Base-by-base conservation (phyloP, 495 filamentous ascomycete genomes). In the Trichoderma asperelloides region DNA sequence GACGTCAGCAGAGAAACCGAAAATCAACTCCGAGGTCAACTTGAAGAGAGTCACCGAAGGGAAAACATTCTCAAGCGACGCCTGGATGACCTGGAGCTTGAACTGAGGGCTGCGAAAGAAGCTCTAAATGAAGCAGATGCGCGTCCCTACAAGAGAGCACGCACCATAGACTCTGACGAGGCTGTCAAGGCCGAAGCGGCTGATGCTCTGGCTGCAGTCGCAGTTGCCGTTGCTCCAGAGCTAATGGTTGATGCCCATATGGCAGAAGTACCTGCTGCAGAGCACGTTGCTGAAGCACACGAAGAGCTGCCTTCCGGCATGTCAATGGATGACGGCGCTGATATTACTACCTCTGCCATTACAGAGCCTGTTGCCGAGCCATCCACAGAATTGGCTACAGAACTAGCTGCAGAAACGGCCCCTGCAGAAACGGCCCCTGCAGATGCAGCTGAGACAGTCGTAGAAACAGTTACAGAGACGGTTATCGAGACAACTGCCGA, bases 31-130 rank as follows among this genome's bases (percentile, higher is more conserved):
- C 85, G 87, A 65, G 82, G 85, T 40, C 87, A 88, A 47, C 79
- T 97, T 2, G 88, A 95, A 13, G 89, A 93, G 39, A 84, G 87
- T 6, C 86, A 89, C 73, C 84, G 86, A 63, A 84, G 91, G 27
- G 93, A 96, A 74, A 88, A 91, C 51, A 89, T 90, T 57, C 83
- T 97, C 28, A 96, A 96, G 77, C 82, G 88, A 64, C 85, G 90
- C 62, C 81, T 97, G 7, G 88, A 89, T 49, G 92, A 97, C 67
- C 79, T 93, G 40, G 94, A 97, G 73, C 75, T 79, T 63, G 81
- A 83, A 70, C 75, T 81, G 1, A 77, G 78, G 43, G 76, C 78
- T 0, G 73, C 76, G 13, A 81, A 78, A 66, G 77, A 71, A 25
- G 73, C 79, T 25, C 13, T 60, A 12, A 60, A 3, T 16, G 55